Percentiles rank a stretch among this genome's conserved stretches.
These are phyloP conservation scores for Porphyrellus cyaneotinctus DNA, from an alignment of 768 basidiomycete species.

Conservation along the genomic window DNA sequence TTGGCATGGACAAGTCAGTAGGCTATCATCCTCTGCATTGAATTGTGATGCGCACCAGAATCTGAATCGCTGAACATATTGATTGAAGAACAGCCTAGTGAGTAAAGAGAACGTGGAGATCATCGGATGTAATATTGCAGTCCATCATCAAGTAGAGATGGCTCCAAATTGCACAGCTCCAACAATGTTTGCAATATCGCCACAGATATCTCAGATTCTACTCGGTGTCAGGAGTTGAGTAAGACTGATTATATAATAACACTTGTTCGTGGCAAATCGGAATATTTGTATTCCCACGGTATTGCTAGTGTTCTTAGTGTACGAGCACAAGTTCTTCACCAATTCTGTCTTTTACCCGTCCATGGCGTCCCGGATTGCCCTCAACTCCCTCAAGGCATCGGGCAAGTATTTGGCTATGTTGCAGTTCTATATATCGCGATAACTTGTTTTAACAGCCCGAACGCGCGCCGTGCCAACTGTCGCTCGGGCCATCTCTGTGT, in stretches of 20 bases:
- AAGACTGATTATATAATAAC: slow-evolving; percentile 22
- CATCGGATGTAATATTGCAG: too few species aligned
- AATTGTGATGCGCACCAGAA: too few species aligned
- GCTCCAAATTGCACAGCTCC: too few species aligned
- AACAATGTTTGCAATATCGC: too few species aligned
- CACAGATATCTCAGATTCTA: too few species aligned
- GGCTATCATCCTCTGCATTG: too few species aligned
- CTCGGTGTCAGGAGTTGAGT: too few species aligned
- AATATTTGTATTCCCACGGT: slow-evolving; percentile 31
- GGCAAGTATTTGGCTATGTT: slow-evolving; percentile 35
- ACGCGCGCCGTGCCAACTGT: slow-evolving; percentile 50
- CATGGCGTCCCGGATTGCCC: slow-evolving; percentile 73
- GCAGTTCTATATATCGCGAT: not conserved
- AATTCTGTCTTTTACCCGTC: slow-evolving; percentile 6
- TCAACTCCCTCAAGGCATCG: slow-evolving; percentile 58
- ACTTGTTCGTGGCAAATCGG: slow-evolving; percentile 28
- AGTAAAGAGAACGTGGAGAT: too few species aligned
- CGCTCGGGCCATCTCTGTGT: slow-evolving; percentile 47
- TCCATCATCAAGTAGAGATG: too few species aligned
- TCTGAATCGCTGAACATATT: too few species aligned
- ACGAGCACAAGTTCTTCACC: slow-evolving; percentile 2
- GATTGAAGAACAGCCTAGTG: too few species aligned
- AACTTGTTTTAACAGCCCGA: slow-evolving; percentile 39
- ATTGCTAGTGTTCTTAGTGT: slow-evolving; percentile 4
- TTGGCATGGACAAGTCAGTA: too few species aligned